Percentiles rank a stretch among this genome's conserved stretches.
Evolutionary conservation across 306 rosid genomes (phyloP).

Genomic region (Vigna hirtella): DNA sequence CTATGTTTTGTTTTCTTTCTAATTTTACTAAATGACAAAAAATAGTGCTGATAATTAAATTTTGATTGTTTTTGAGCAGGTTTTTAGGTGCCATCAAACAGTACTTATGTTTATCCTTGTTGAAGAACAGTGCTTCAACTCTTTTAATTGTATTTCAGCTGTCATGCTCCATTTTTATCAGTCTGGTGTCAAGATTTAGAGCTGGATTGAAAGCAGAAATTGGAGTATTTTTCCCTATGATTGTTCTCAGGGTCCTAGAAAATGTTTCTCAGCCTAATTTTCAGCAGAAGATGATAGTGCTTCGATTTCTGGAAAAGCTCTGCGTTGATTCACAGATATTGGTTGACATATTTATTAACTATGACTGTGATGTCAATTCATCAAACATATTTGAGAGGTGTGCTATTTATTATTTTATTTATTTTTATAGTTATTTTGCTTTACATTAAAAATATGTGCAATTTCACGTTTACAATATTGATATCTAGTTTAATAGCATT

Average conservation of each 20-base stretch:
- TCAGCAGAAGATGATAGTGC: constrained; percentile 99
- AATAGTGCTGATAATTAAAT: constrained; percentile 37
- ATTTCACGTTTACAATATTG: constrained; percentile 27
- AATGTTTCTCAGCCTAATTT: constrained; percentile 97
- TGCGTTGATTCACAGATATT: constrained; percentile 94
- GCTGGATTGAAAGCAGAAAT: constrained; percentile 98
- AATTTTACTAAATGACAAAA: constrained; percentile 30
- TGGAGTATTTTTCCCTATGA: constrained; percentile 99
- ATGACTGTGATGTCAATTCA: constrained; percentile 99
- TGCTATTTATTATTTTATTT: constrained; percentile 43
- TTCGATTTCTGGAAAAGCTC: constrained; percentile 92
- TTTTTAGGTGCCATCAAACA: constrained; percentile 99
- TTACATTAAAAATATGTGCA: constrained; percentile 30
- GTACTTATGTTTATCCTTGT: constrained; percentile 90
- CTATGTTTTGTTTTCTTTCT: constrained; percentile 15
- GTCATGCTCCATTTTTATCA: constrained; percentile 97
- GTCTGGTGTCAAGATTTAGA: constrained; percentile 98
- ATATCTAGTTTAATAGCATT: constrained; percentile 40
- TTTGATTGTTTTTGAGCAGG: constrained; percentile 72
- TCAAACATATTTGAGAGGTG: constrained; percentile 99
- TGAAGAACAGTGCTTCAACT: constrained; percentile 99
- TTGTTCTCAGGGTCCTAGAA: constrained; percentile 96
- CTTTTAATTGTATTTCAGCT: constrained; percentile 96
- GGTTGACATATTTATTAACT: constrained; percentile 95
- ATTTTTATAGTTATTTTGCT: constrained; percentile 26